Base-by-base conservation (phyloP, 1,139 yeast species). In the Sugiyamaella japonica region DNA sequence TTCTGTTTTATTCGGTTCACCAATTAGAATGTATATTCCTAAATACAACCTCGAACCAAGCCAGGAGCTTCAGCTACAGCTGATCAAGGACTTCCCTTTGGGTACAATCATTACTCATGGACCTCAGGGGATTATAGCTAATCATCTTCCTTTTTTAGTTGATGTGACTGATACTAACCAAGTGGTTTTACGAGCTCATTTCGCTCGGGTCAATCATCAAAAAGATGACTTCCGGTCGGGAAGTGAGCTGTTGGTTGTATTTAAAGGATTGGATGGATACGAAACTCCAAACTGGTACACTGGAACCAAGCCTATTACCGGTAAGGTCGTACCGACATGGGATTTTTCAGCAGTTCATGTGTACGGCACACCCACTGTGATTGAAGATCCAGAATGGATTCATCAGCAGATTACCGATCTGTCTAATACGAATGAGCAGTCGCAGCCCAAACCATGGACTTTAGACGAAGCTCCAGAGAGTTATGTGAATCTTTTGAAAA, bases 241-340 rank as follows among this genome's bases (percentile, higher is more conserved):
- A 1, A 57, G 49, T 17, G 71, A 72, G 28, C 80, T 80, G 9
- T 70, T 82, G 62, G 78, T 84, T 10, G 74, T 83, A 4, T 85
- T 85, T 72, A 81, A 78, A 65, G 76, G 83, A 4, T 71, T 68
- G 3, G 76, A 82, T 62, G 73, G 82, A 1, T 85, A 85, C 65
- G 77, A 84, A 36, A 72, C 85, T 7, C 89, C 90, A 2, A 70
- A 77, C 13, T 84, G 84, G 75, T 84, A 85, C 63, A 79, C 82
- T 1, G 75, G 77, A 1, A 84, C 85, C 69, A 72, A 76, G 59
- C 63, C 65, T 1, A 76, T 76, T 50, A 80, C 85, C 28, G 86
- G 83, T 58, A 84, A 83, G 62, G 78, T 76, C 40, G 90, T 84
- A 8, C 89, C 89, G 10, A 85, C 90, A 0, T 85, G 89, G 90